Conservation (phyloP, 2,329 filamentous ascomycete species). For the Aspergillus unguis region DNA sequence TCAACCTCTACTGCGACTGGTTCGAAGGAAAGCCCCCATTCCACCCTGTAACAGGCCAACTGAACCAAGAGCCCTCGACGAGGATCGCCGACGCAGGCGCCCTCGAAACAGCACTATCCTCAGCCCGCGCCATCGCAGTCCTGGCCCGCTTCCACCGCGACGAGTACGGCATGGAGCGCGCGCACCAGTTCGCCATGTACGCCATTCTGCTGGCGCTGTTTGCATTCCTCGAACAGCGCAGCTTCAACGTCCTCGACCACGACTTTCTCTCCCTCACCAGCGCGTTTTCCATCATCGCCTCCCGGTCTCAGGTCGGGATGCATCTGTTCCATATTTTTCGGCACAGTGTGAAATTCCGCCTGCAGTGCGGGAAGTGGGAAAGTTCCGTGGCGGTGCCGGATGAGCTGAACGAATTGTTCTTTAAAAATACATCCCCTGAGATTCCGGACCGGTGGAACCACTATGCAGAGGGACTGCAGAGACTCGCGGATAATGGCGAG, state of each 20-base stretch:
- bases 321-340: conserved; percentile 27
- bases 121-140: conserved; percentile 22
- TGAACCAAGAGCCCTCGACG: neutral
- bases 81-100: conserved; percentile 1
- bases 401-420: conserved; percentile 18
- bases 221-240: conserved; percentile 18
- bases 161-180: conserved; percentile 26
- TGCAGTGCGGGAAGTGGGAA: conserved; percentile 14
- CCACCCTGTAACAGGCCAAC: neutral
- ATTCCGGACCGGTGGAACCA: conserved; percentile 9
- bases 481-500: conserved; percentile 10
- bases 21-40: conserved; percentile 9
- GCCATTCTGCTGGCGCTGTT: conserved; percentile 27
- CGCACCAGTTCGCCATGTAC: conserved; percentile 28
- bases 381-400: conserved; percentile 12
- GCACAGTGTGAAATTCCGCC: conserved; percentile 20
- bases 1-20: conserved; percentile 25
- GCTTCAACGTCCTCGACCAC: conserved; percentile 23
- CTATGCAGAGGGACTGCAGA: conserved; percentile 15
- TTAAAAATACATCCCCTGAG: conserved; percentile 2
- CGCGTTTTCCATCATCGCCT: conserved; percentile 25
- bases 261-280: conserved; percentile 26
- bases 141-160: conserved; percentile 21
- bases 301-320: conserved; percentile 22
- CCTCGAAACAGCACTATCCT: conserved; percentile 14